Percentiles rank a stretch among this genome's conserved stretches.
Conservation (phyloP, 2,329 filamentous ascomycete genomes). For the Pyrenochaeta sp. region DNA sequence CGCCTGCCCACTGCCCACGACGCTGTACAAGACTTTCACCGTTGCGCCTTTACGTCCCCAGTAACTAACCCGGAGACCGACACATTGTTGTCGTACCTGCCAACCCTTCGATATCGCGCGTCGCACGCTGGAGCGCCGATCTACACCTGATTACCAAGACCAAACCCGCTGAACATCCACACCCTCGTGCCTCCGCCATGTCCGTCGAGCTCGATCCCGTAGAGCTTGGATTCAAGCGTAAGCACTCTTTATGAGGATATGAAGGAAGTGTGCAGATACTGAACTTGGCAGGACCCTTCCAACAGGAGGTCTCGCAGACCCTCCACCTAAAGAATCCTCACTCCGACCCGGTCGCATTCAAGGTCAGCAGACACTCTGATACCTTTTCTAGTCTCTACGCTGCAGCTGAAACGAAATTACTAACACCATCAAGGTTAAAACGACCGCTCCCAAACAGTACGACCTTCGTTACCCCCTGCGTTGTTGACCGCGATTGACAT, state of each 20-base stretch:
- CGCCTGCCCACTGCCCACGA: constrained; percentile 16
- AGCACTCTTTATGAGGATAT: constrained; percentile 41
- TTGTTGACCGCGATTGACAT: constrained; percentile 26
- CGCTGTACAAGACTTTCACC: constrained; percentile 7
- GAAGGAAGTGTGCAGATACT: constrained; percentile 17
- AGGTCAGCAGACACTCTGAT: constrained; percentile 56
- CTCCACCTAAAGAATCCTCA: constrained; percentile 67
- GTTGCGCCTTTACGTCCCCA: constrained; percentile 4
- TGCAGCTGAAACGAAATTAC: neutral
- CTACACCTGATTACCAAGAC: constrained; percentile 42
- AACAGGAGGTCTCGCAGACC: constrained; percentile 69
- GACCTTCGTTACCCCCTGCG: constrained; percentile 46
- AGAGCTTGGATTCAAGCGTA: constrained; percentile 94
- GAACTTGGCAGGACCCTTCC: constrained; percentile 64
- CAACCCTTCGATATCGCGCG: constrained; percentile 22
- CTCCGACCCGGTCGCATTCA: constrained; percentile 69
- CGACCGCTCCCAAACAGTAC: constrained; percentile 98
- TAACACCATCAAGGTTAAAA: constrained; percentile 79
- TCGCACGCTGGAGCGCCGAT: constrained; percentile 18
- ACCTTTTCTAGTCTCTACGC: constrained; percentile 1
- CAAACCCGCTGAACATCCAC: constrained; percentile 22
- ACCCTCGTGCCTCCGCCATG: constrained; percentile 66
- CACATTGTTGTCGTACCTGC: constrained; percentile 11
- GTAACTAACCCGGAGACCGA: neutral
- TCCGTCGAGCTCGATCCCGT: constrained; percentile 91